phyloP scores from a whole-genome alignment of 2,329 filamentous ascomycete species.

The Alternaria gansuensis region DNA sequence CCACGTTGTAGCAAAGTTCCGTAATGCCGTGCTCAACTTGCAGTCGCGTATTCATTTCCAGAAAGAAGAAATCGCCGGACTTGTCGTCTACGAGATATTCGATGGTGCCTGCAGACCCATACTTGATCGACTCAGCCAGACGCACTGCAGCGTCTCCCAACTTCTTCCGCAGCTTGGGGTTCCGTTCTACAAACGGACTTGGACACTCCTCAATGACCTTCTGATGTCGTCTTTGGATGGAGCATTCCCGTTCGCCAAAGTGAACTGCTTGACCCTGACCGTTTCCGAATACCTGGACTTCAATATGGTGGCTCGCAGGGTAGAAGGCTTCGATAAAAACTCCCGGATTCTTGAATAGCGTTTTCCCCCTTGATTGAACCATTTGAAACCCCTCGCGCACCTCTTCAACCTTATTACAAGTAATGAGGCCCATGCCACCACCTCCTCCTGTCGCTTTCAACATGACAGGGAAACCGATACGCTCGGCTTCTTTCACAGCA shows the following conservation, averaged over 20 bases:
- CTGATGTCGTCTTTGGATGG: conserved; percentile 84
- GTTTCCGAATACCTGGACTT: conserved; percentile 91
- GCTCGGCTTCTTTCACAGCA: conserved; percentile 56
- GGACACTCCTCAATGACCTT: conserved; percentile 93
- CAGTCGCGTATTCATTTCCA: conserved; percentile 68
- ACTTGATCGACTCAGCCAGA: conserved; percentile 66
- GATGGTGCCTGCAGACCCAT: conserved; percentile 88
- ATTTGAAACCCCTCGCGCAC: conserved; percentile 58
- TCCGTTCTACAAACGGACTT: conserved; percentile 69
- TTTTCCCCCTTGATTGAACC: conserved; percentile 61
- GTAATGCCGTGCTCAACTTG: conserved; percentile 69
- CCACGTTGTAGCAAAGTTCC: conserved; percentile 64
- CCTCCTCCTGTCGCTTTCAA: conserved; percentile 69
- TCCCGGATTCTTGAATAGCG: conserved; percentile 21
- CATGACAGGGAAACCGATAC: conserved; percentile 63
- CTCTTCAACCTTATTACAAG: conserved; percentile 19
- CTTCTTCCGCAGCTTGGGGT: conserved; percentile 67
- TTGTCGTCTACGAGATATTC: conserved; percentile 91
- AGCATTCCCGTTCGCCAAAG: conserved; percentile 90
- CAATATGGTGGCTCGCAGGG: conserved; percentile 68
- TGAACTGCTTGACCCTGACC: conserved; percentile 78
- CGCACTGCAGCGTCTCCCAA: conserved; percentile 74
- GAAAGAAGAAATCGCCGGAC: conserved; percentile 76
- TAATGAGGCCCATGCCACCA: conserved; percentile 63
- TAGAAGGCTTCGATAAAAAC: conserved; percentile 61